A percentile compares a stretch with the other conserved stretches of the same genome.
Conservation (phyloP, 2,329 filamentous ascomycete genomes). For the Aureobasidium namibiae region DNA sequence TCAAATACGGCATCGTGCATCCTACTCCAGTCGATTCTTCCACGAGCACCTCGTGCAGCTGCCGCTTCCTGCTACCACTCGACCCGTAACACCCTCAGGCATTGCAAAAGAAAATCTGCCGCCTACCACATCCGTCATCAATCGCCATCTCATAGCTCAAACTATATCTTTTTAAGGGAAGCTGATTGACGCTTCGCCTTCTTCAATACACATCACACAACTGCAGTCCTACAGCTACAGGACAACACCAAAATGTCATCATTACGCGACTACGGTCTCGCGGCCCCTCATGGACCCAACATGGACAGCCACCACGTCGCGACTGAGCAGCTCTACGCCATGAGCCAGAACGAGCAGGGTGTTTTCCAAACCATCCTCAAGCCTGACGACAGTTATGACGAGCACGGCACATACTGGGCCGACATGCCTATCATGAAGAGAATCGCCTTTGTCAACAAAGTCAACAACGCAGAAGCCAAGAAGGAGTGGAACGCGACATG, state of each 20-base stretch:
- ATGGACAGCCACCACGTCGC: constrained; percentile 35
- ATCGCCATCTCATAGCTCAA: neutral
- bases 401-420: constrained; percentile 84
- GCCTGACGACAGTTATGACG: constrained; percentile 80
- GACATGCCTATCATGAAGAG: constrained; percentile 67
- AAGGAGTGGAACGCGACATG: constrained; percentile 61
- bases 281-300: constrained; percentile 42
- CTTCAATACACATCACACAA: neutral
- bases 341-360: constrained; percentile 50
- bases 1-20: constrained; percentile 12
- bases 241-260: constrained; percentile 22
- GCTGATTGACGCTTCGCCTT: neutral
- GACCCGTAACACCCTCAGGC: neutral
- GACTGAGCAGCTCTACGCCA: constrained; percentile 35
- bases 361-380: constrained; percentile 74
- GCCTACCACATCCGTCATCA: constrained; percentile 8
- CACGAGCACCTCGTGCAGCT: constrained; percentile 8
- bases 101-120: neutral
- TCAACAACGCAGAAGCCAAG: constrained; percentile 62
- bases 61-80: neutral
- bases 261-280: constrained; percentile 39
- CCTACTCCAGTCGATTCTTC: constrained; percentile 4
- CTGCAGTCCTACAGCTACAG: neutral
- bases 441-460: constrained; percentile 63
- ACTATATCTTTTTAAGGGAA: constrained; percentile 3